These are phyloP conservation scores for Boletus eberwhitei DNA, from an alignment of 768 basidiomycete genomes.

Conservation along the genomic window DNA sequence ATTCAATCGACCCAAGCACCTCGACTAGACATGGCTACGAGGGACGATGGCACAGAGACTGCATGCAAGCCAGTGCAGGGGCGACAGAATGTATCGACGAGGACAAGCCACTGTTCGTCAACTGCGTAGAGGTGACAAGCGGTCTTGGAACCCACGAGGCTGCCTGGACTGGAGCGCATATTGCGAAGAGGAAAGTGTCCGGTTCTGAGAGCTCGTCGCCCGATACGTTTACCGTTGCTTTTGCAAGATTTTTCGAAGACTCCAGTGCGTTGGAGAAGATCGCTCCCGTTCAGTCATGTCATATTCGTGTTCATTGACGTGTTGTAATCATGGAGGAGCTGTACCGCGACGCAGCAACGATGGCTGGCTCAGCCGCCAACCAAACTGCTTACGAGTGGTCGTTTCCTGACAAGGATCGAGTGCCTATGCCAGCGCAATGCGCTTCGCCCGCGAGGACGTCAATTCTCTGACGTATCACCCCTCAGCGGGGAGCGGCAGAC, in stretches of 20 bases:
- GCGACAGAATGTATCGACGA: not conserved
- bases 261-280: slow-evolving; percentile 43
- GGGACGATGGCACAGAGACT: too few species aligned
- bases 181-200: not conserved
- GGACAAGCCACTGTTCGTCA: not conserved
- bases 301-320: not conserved
- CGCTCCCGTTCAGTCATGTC: not conserved
- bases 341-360: slow-evolving; percentile 41
- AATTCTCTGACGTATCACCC: too few species aligned
- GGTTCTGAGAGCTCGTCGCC: not conserved
- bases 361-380: slow-evolving; percentile 52
- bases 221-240: slow-evolving; percentile 59
- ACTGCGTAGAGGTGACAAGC: not conserved
- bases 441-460: slow-evolving; percentile 47
- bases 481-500: too few species aligned
- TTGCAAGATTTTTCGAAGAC: slow-evolving; percentile 83
- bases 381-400: slow-evolving; percentile 57
- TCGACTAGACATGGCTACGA: not conserved
- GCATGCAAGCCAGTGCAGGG: too few species aligned
- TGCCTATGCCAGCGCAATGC: slow-evolving; percentile 57
- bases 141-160: not conserved
- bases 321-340: slow-evolving; percentile 40
- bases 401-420: slow-evolving; percentile 68
- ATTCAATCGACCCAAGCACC: not conserved
- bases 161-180: not conserved